Conservation (phyloP, 192 early-diverging fungal genomes). For the Diversispora eburnea region DNA sequence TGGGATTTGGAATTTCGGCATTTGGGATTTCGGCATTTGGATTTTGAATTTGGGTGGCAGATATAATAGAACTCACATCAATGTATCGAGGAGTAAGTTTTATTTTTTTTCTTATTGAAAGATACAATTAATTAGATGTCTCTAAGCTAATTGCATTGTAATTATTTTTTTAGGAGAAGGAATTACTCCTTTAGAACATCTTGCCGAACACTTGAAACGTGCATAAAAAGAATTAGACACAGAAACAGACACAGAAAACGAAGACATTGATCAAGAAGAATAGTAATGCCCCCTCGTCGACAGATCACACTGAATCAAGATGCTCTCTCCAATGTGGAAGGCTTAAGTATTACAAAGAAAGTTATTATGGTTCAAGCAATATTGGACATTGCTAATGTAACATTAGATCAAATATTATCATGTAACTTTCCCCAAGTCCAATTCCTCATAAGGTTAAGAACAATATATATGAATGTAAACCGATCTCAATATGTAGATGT, state of each 20-base stretch:
- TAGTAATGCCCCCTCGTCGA: neutral
- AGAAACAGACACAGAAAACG: constrained; percentile 4
- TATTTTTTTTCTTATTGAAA: constrained; percentile 17
- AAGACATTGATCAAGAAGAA: constrained; percentile 7
- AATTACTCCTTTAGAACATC: constrained; percentile 4
- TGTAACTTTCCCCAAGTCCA: neutral
- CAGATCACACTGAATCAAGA: neutral
- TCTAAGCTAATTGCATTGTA: neutral
- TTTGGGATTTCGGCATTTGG: no score
- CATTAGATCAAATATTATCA: constrained; percentile 2
- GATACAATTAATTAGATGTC: neutral
- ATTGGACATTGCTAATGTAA: constrained; percentile 20
- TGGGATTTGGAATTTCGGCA: no score
- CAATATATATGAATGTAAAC: constrained; percentile 17
- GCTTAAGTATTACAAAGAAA: neutral
- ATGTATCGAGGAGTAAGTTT: constrained; percentile 10
- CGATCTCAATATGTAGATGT: constrained; percentile 14
- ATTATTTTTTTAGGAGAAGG: neutral
- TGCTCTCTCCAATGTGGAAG: constrained; percentile 14
- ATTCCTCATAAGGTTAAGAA: neutral
- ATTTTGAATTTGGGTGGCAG: no score
- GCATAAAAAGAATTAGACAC: neutral
- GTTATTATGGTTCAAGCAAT: neutral
- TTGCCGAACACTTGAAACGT: constrained; percentile 15
- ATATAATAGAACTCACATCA: neutral